These are phyloP conservation scores for Microbotryum scabiosae DNA, from an alignment of 1,284 basidiomycete species.

Conservation along the genomic window DNA sequence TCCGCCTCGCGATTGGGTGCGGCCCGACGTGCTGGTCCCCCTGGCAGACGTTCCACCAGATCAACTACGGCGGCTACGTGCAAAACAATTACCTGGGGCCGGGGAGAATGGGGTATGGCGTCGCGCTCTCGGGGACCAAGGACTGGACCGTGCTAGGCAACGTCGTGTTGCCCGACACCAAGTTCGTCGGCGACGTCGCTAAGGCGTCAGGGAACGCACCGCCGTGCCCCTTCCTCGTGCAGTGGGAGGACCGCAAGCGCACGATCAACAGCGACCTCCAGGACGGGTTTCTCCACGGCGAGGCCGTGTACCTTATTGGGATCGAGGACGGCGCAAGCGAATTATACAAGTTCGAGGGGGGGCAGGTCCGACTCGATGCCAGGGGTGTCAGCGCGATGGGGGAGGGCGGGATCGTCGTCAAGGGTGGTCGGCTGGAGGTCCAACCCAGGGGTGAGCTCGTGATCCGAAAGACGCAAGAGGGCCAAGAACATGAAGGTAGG, in stretches of 20 bases:
- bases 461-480: conserved; percentile 5
- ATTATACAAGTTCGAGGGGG: conserved; percentile 25
- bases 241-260: conserved; percentile 25
- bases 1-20: conserved; percentile 32
- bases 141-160: conserved; percentile 31
- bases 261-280: conserved; percentile 28
- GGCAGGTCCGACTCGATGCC: conserved; percentile 13
- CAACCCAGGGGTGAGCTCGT: conserved; percentile 14
- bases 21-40: conserved; percentile 30
- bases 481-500: conserved; percentile 3
- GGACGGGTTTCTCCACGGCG: conserved; percentile 32
- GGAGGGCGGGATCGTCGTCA: conserved; percentile 27
- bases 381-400: conserved; percentile 6
- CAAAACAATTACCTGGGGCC: conserved; percentile 33
- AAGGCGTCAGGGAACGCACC: conserved; percentile 22
- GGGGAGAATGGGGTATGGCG: conserved; percentile 33
- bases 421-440: conserved; percentile 24
- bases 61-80: conserved; percentile 29
- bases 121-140: conserved; percentile 30
- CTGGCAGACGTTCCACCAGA: conserved; percentile 10
- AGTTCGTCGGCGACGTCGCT: conserved; percentile 28
- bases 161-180: conserved; percentile 20
- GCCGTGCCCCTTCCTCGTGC: conserved; percentile 29
- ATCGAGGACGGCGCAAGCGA: conserved; percentile 30
- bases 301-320: conserved; percentile 33